These are phyloP conservation scores for Microcera coccophila DNA, from an alignment of 2,329 filamentous ascomycete species.

Conservation along the genomic window DNA sequence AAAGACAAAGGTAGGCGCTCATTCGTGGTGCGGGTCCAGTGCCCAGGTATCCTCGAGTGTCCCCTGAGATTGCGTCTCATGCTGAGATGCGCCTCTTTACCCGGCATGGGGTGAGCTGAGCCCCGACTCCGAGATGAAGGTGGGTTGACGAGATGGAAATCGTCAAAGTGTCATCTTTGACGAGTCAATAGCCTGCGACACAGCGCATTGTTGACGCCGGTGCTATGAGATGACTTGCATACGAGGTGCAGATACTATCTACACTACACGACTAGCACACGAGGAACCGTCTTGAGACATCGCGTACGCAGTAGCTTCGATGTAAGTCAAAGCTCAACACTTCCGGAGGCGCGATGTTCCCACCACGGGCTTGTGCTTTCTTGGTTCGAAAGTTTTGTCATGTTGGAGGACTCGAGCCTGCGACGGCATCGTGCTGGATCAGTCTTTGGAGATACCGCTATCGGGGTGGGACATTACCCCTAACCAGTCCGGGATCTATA, in stretches of 20 bases:
- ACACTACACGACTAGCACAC: slow-evolving; percentile 13
- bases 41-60: slow-evolving; percentile 6
- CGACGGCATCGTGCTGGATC: neutral
- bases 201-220: slow-evolving; percentile 16
- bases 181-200: slow-evolving; percentile 20
- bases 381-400: neutral
- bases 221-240: slow-evolving; percentile 21
- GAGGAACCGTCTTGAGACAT: slow-evolving; percentile 15
- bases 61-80: slow-evolving; percentile 19
- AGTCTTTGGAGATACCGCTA: neutral
- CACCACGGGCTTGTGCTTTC: slow-evolving; percentile 8
- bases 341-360: slow-evolving; percentile 12
- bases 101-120: slow-evolving; percentile 17
- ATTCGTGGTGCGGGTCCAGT: slow-evolving; percentile 18
- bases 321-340: slow-evolving; percentile 9
- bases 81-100: slow-evolving; percentile 5
- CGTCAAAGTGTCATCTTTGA: slow-evolving; percentile 14
- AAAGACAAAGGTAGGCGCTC: slow-evolving; percentile 16
- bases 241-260: slow-evolving; percentile 16
- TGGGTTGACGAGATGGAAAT: slow-evolving; percentile 22
- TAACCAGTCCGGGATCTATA: slow-evolving; percentile 24
- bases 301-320: slow-evolving; percentile 19
- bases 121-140: slow-evolving; percentile 11
- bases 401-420: neutral
- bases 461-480: slow-evolving; percentile 17